These are phyloP conservation scores for Alopecurus myosuroides DNA, from an alignment of 176 grass and related monocot species.

Conservation along the genomic window DNA sequence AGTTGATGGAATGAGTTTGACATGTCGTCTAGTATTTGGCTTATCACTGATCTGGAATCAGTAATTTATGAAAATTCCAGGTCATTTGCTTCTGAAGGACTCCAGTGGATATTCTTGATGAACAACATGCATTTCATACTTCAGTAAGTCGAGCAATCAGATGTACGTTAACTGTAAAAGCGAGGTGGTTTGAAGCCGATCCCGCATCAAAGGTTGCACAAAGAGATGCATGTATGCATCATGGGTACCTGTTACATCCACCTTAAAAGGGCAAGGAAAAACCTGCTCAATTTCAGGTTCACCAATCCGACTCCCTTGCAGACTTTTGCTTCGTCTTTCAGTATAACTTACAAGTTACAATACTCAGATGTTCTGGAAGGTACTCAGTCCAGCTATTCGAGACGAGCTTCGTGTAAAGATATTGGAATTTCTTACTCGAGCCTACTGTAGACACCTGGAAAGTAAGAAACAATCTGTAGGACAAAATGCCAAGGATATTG, in stretches of 20 bases:
- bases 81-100: not conserved
- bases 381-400: conserved; percentile 9
- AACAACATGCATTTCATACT: not conserved
- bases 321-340: not conserved
- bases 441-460: not conserved
- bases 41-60: conserved; percentile 15
- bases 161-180: not conserved
- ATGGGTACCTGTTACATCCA: not conserved
- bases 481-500: not conserved
- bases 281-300: not conserved
- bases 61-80: too few relatives aligned
- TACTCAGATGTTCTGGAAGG: conserved; percentile 20
- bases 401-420: not conserved
- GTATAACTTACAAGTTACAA: conserved; percentile 1
- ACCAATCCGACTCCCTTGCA: not conserved
- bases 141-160: not conserved
- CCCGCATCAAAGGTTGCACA: not conserved
- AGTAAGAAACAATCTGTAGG: not conserved
- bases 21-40: not conserved
- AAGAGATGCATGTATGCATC: conserved; percentile 18
- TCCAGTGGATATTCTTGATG: not conserved
- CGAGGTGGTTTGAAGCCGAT: not conserved
- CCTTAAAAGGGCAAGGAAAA: conserved; percentile 10
- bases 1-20: not conserved
- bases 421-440: not conserved